These are phyloP conservation scores for Arthromyces matolae DNA, from an alignment of 768 basidiomycete genomes.

Conservation along the genomic window DNA sequence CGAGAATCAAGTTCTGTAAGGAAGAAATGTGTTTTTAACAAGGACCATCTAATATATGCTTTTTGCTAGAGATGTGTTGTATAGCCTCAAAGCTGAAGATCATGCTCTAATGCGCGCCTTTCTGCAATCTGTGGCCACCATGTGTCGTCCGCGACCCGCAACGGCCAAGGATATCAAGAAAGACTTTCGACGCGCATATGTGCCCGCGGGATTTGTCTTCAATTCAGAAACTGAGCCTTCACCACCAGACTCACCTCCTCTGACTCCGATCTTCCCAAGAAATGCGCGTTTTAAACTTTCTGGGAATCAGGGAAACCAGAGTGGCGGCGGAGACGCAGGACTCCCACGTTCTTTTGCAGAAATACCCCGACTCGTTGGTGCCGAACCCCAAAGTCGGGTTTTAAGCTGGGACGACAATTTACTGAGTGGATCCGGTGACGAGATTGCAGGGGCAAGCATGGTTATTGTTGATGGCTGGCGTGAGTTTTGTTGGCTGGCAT, in stretches of 20 bases:
- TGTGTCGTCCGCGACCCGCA: slow-evolving; percentile 6
- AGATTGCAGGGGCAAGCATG: slow-evolving; percentile 52
- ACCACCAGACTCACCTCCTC: slow-evolving; percentile 24
- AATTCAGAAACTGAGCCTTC: slow-evolving; percentile 17
- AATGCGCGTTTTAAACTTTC: background rate
- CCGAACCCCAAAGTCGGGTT: no score
- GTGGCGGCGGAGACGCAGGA: no score
- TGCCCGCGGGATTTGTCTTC: slow-evolving; percentile 12
- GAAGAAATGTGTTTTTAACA: no score
- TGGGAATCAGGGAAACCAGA: background rate
- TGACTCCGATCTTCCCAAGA: slow-evolving; percentile 32
- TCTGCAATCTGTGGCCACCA: slow-evolving; percentile 12
- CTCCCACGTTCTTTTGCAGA: slow-evolving; percentile 29
- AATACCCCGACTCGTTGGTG: slow-evolving; percentile 33
- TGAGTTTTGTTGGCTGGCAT: slow-evolving; percentile 28
- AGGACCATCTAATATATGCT: no score
- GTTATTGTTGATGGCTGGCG: slow-evolving; percentile 63
- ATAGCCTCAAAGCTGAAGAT: slow-evolving; percentile 17
- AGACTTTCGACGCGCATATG: slow-evolving; percentile 13
- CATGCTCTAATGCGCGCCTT: slow-evolving; percentile 19
- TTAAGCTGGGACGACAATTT: no score
- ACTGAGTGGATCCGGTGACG: no score
- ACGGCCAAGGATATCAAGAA: background rate
- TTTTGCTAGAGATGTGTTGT: slow-evolving; percentile 13
- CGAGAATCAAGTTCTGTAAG: slow-evolving; percentile 40